Evolutionary conservation across 2,329 filamentous ascomycete genomes (phyloP), one percentile per base, ranked within the genome.

Genomic region (Xylaria sp.): DNA sequence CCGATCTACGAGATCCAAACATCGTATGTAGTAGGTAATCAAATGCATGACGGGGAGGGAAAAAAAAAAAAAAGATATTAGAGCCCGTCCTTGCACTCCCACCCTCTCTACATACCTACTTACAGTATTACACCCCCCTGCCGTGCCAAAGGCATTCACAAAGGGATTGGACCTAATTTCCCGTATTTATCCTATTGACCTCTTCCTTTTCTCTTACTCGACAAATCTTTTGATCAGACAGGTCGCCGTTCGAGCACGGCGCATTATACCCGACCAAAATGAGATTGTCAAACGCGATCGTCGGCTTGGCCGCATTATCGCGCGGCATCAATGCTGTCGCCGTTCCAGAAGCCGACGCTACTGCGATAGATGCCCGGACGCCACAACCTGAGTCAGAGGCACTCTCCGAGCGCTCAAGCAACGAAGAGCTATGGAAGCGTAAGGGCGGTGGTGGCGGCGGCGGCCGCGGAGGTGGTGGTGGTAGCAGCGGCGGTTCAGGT

Each of bases 361-460:
- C 67, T 63, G 56, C 63, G 28, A 25, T 73, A 59, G 55, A 68
- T 12, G 45, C 57, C 21, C 63, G 66, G 17, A 54, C 60, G 17
- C 42, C 64, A 21, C 53, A 70, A 45, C 49, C 63, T 37, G 53
- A 66, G 23, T 60, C 56, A 11, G 57, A 59, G 11, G 17, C 42
- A 15, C 31, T 43, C 33, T 1, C 40, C 28, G 60, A 70, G 42
- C 61, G 53, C 35, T 51, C 50, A 79, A 60, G 56, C 46, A 69
- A 66, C 56, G 74, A 82, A 56, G 80, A 86, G 33, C 74, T 88
- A 21, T 87, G 80, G 78, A 88, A 87, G 78, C 81, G 87, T 66
- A 84, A 84, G 69, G 86, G 86, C 37, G 86, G 87, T 50, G 86
- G 86, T 6, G 84, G 84, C 8, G 77, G 83, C 11, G 83, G 84